Evolutionary conservation across 2,329 filamentous ascomycete genomes (phyloP).

Genomic region (Penicillium palitans): DNA sequence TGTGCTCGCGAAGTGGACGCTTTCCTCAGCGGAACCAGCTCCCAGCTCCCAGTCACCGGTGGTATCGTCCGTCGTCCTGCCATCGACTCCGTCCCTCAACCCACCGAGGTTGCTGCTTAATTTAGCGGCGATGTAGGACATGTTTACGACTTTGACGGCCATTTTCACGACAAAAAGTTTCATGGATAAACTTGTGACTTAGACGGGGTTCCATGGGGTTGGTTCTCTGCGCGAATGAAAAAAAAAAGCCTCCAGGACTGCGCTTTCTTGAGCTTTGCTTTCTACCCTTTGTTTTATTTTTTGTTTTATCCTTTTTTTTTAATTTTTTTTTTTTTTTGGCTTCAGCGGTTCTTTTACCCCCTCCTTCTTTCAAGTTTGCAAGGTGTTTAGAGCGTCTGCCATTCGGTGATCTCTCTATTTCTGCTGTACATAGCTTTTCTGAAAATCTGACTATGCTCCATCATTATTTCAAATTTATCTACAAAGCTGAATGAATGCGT

Average conservation of each 20-base stretch:
- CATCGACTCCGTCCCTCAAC: slow-evolving; percentile 44
- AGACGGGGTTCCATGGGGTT: slow-evolving; percentile 5
- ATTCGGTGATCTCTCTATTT: slow-evolving; percentile 15
- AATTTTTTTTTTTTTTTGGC: background rate
- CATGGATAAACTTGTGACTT: slow-evolving; percentile 11
- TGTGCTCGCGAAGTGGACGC: slow-evolving; percentile 88
- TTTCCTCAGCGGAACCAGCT: slow-evolving; percentile 74
- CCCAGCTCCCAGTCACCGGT: slow-evolving; percentile 82
- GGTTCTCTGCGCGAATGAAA: background rate
- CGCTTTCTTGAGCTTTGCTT: slow-evolving; percentile 1
- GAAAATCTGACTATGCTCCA: slow-evolving; percentile 3
- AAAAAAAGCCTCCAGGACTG: background rate
- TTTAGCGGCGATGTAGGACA: background rate
- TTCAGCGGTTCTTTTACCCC: slow-evolving; percentile 10
- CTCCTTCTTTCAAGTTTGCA: slow-evolving; percentile 2
- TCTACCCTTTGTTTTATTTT: slow-evolving; percentile 9
- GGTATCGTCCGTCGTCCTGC: slow-evolving; percentile 84
- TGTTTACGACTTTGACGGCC: slow-evolving; percentile 16
- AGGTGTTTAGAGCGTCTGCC: slow-evolving; percentile 25
- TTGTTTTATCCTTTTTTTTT: background rate
- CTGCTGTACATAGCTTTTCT: slow-evolving; percentile 16
- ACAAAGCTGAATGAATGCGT: background rate
- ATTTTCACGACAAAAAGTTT: slow-evolving; percentile 13
- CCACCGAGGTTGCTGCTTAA: slow-evolving; percentile 33
- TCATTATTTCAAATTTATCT: background rate